Conservation (phyloP, 495 filamentous ascomycete species). For the Collariella sp. region DNA sequence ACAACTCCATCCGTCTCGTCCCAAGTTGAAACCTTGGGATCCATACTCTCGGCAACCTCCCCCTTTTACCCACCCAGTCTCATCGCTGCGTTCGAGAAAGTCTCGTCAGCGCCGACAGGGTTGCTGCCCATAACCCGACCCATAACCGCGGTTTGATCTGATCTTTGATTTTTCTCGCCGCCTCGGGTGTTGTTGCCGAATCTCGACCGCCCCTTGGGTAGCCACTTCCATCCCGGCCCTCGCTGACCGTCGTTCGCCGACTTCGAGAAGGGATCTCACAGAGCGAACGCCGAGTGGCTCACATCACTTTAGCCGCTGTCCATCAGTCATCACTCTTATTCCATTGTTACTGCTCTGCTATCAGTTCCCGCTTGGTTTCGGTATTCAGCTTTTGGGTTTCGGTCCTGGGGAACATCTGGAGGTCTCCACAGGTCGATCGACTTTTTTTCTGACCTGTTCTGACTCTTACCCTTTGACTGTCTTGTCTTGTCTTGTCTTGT, state of each 20-base stretch:
- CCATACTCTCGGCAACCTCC: not conserved
- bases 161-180: not conserved
- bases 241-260: too few relatives aligned
- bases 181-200: not conserved
- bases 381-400: not conserved
- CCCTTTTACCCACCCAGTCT: not conserved
- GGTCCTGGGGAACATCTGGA: not conserved
- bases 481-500: not conserved
- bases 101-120: not conserved
- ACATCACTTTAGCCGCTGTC: not conserved
- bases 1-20: not conserved
- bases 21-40: not conserved
- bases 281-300: too few relatives aligned
- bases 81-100: not conserved
- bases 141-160: not conserved
- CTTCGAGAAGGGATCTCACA: too few relatives aligned
- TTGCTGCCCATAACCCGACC: not conserved
- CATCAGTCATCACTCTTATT: not conserved
- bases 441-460: slow-evolving; percentile 1
- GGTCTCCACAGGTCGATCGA: slow-evolving; percentile 1
- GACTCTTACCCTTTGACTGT: not conserved
- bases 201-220: not conserved
- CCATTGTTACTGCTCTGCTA: not conserved
- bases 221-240: too few relatives aligned
- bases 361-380: not conserved